Evolutionary conservation across 2,329 filamentous ascomycete genomes (phyloP), one percentile per base, ranked within the genome.

Genomic region (Graphilbum ipis-grandicollis): DNA sequence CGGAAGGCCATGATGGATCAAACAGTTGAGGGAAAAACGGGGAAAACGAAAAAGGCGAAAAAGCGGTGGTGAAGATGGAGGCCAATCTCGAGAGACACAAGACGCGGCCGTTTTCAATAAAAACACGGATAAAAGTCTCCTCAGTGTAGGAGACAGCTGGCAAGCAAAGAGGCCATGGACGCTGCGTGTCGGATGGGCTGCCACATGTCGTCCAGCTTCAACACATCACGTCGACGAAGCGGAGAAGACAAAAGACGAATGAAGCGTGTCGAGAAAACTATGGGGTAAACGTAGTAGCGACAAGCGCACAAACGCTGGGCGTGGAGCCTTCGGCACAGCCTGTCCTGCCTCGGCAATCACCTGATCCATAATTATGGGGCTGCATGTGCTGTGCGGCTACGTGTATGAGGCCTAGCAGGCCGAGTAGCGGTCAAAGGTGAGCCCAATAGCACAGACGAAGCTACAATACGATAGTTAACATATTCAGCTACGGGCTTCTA

Each of bases 1-100:
- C 26, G 66, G 48, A 61, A 46, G 30, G 59, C 56, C 43, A 56
- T 52, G 44, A 57, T 56, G 48, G 58, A 58, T 37, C n/a, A n/a
- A n/a, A n/a, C n/a, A 6, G 21, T 23, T 10, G 21, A 23, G 21
- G 10, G 10, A 23, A 23, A 23, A 26, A 22, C 28, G 19, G 14
- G 4, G 13, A 30, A 12, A 22, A 26, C 34, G 14, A 19, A 31
- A 8, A 15, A 23, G 25, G 14, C 18, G 28, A n/a, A 13, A 28
- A 21, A 19, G 31, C 33, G 19, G n/a, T n/a, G n/a, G n/a, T n/a
- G 21, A 35, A 26, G 30, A 33, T 23, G 21, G 21, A 23, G 21
- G 21, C 10, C 21, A 10, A 23, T 5, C 6, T 23, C 21, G 21
- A 23, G 21, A 23, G 21, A 23, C 6, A 23, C 21, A n/a, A n/a